Percentiles rank a stretch among this genome's conserved stretches.
These are phyloP conservation scores for Metahyphopichia silvanorum DNA, from an alignment of 805 yeast genomes.

Conservation along the genomic window DNA sequence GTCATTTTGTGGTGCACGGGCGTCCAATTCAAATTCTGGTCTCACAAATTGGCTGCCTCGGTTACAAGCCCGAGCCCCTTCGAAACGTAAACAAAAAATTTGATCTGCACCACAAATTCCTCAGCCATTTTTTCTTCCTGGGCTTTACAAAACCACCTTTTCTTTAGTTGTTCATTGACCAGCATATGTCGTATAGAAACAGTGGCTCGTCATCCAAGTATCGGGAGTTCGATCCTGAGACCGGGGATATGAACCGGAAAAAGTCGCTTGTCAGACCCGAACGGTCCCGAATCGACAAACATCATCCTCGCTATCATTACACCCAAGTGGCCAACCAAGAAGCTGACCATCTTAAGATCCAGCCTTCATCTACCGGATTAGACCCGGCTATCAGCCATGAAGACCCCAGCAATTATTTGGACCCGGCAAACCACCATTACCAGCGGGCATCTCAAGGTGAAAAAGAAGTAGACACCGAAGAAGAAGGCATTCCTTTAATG, in stretches of 20 bases:
- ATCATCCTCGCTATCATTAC: conserved; percentile 76
- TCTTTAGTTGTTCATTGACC: neutral
- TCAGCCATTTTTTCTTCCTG: too few relatives aligned
- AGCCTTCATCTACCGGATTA: conserved; percentile 70
- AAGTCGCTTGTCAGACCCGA: conserved; percentile 83
- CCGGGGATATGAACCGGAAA: conserved; percentile 45
- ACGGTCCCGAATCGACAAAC: conserved; percentile 61
- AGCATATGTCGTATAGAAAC: conserved; percentile 30
- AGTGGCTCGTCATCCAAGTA: conserved; percentile 17
- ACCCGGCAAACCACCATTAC: neutral
- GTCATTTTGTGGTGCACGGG: too few relatives aligned
- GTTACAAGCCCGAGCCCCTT: too few relatives aligned
- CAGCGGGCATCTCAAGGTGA: neutral
- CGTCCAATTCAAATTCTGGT: too few relatives aligned
- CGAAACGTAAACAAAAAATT: too few relatives aligned
- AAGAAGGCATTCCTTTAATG: conserved; percentile 44
- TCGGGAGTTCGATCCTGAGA: conserved; percentile 41
- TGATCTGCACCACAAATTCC: too few relatives aligned
- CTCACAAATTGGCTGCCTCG: too few relatives aligned
- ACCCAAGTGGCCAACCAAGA: conserved; percentile 70
- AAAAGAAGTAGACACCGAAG: conserved; percentile 12
- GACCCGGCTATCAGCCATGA: conserved; percentile 40
- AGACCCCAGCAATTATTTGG: neutral
- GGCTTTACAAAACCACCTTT: too few relatives aligned
- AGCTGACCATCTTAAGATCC: conserved; percentile 56